Base-by-base conservation (phyloP, 495 filamentous ascomycete genomes). In the Aspergillus carlsbadensis region DNA sequence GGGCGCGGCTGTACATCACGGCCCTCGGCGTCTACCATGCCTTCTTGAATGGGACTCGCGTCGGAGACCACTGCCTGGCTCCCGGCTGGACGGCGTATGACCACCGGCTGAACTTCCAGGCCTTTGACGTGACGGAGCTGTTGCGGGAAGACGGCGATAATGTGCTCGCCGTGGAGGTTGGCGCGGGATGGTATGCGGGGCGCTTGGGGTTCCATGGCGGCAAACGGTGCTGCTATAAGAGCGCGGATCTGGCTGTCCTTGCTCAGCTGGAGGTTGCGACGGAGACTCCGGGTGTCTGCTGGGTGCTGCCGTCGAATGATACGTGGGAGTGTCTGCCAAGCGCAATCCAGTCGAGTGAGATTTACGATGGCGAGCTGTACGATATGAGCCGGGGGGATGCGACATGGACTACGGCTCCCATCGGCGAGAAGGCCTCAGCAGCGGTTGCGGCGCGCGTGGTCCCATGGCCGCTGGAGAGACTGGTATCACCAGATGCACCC, bases 341-440 rank as follows among this genome's bases (percentile, higher is more conserved):
- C 6, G 65, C 79, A 2, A 70, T 80, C 10, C 54, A 78, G 0
- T 64, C 63, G 10, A 74, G 72, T 17, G 79, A 82, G 49, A 67
- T 84, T n/a, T 84, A 84, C 47, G 71, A 84, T 58, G 81, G 81
- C 10, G 81, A 83, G 57, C 37, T 68, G 0, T 83, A 79, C 48
- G 73, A 83, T 65, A n/a, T n/a, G n/a, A 69, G 64, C 1, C 61
- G 65, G 0, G 55, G 66, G 21, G 68, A 76, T 14, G 21, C 29
- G 22, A 10, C 10, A 10, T 3, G 17, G 6, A 29, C 21, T 22
- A 46, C 26, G 21, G 15, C 1, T 8, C 10, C 18, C 1, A 18
- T 3, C 37, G 26, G 26, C 3, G 26, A 29, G 3, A 7, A 22
- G 8, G 22, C 2, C 7, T n/a, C 22, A 17, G 2, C 43, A 31